These are phyloP conservation scores for Pseudozyma flocculosa DNA, from an alignment of 1,284 basidiomycete species.

Conservation along the genomic window DNA sequence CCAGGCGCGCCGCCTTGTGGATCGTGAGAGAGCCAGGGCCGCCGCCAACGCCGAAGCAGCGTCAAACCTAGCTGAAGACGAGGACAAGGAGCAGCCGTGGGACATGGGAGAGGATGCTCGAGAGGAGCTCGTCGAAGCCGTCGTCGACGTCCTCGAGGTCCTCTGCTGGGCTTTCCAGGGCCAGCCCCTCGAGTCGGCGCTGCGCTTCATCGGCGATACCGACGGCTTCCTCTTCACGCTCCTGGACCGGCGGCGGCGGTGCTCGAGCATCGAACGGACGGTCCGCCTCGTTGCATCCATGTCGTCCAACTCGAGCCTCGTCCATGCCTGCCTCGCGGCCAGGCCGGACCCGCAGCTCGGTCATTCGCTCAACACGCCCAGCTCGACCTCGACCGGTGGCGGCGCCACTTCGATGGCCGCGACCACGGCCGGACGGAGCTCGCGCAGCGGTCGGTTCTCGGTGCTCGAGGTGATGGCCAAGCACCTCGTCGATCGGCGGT, in stretches of 20 bases:
- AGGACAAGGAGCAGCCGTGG: background rate
- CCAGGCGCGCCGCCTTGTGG: too few species aligned
- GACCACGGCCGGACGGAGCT: background rate
- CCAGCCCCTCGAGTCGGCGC: background rate
- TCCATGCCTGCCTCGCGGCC: conserved; percentile 27
- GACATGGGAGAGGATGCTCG: conserved; percentile 10
- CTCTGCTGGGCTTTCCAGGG: conserved; percentile 13
- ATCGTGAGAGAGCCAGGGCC: too few species aligned
- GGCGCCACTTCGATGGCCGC: background rate
- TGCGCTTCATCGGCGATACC: too few species aligned
- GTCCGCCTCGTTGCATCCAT: conserved; percentile 18
- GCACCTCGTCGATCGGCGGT: conserved; percentile 43
- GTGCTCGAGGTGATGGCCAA: conserved; percentile 41
- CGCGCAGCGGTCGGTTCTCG: conserved; percentile 16
- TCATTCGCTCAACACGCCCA: conserved; percentile 7
- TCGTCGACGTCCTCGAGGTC: conserved; percentile 13
- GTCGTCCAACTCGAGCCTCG: conserved; percentile 17
- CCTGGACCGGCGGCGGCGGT: conserved; percentile 17
- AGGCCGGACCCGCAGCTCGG: conserved; percentile 3
- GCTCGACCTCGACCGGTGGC: conserved; percentile 1
- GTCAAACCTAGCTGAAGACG: too few species aligned
- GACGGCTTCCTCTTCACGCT: conserved; percentile 21
- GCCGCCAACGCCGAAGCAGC: too few species aligned
- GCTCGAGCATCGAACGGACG: conserved; percentile 9
- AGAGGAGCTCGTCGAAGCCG: conserved; percentile 19